Conservation (phyloP, 2,329 filamentous ascomycete species). For the Claviceps purpurea region DNA sequence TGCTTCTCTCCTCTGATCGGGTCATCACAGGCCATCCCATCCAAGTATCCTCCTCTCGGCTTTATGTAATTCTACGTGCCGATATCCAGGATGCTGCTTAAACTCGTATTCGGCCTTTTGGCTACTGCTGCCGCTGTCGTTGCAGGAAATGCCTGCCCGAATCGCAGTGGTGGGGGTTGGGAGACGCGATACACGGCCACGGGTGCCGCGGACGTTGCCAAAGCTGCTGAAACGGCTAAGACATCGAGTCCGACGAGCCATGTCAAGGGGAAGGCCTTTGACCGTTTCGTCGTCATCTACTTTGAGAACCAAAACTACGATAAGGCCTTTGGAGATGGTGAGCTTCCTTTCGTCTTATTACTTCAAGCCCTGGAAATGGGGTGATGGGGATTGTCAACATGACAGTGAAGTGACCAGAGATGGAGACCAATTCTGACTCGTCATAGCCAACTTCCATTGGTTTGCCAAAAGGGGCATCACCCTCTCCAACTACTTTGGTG, state of each 20-base stretch:
- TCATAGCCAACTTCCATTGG: slow-evolving; percentile 15
- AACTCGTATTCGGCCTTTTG: slow-evolving; percentile 9
- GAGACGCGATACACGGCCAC: slow-evolving; percentile 38
- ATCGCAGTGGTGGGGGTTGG: slow-evolving; percentile 14
- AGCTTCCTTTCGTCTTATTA: slow-evolving; percentile 13
- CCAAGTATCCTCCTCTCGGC: neutral
- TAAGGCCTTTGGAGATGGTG: slow-evolving; percentile 48
- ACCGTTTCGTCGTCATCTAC: slow-evolving; percentile 62
- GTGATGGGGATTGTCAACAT: no score
- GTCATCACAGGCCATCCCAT: neutral
- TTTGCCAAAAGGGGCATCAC: slow-evolving; percentile 19
- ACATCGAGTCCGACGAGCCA: slow-evolving; percentile 47
- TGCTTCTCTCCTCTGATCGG: neutral
- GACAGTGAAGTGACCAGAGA: no score
- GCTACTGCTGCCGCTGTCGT: slow-evolving; percentile 11
- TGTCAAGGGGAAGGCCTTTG: slow-evolving; percentile 58
- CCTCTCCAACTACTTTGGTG: slow-evolving; percentile 32
- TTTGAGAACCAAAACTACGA: slow-evolving; percentile 64
- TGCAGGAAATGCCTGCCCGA: slow-evolving; percentile 2
- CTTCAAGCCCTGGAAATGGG: neutral
- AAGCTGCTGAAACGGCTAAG: slow-evolving; percentile 45
- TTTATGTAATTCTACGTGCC: neutral
- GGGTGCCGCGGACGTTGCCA: slow-evolving; percentile 33
- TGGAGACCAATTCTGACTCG: no score
- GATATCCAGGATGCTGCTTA: slow-evolving; percentile 8